phyloP scores from a whole-genome alignment of 2,329 filamentous ascomycete genomes.

The Apiospora aurea region DNA sequence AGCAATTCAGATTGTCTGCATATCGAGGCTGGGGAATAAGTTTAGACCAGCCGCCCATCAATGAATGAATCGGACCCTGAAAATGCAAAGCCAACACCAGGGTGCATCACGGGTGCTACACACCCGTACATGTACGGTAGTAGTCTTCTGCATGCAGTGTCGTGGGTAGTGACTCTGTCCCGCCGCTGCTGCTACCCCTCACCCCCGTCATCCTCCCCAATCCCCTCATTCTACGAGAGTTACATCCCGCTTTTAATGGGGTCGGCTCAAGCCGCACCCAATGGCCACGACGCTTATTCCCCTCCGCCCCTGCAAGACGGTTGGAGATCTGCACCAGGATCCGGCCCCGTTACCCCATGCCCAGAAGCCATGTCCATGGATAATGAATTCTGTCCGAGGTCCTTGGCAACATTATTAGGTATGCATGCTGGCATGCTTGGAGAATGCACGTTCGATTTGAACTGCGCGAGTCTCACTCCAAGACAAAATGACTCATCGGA shows the following conservation, averaged over 20 bases:
- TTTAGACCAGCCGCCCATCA: background rate
- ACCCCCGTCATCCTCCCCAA: background rate
- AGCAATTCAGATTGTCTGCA: background rate
- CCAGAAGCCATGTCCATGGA: background rate
- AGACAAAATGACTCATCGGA: background rate
- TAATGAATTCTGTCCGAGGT: background rate
- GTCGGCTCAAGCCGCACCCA: conserved; percentile 16
- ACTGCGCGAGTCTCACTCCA: background rate
- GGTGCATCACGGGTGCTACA: background rate
- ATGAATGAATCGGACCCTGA: conserved; percentile 2
- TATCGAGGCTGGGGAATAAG: conserved; percentile 8
- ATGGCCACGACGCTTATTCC: background rate
- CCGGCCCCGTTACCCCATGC: background rate
- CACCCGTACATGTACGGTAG: background rate
- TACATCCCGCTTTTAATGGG: conserved; percentile 18
- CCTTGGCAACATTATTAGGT: background rate
- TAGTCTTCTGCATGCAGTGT: conserved; percentile 2
- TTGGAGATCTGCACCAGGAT: conserved; percentile 20
- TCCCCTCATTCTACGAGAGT: conserved; percentile 6
- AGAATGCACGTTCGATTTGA: background rate
- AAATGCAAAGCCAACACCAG: background rate
- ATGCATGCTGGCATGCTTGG: background rate
- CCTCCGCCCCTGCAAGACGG: conserved; percentile 1
- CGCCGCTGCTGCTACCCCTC: too few relatives aligned
- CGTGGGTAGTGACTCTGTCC: background rate